Evolutionary conservation across 768 basidiomycete species (phyloP), one percentile per base, ranked within the genome.

Genomic region (Tricholoma hemisulphureum): DNA sequence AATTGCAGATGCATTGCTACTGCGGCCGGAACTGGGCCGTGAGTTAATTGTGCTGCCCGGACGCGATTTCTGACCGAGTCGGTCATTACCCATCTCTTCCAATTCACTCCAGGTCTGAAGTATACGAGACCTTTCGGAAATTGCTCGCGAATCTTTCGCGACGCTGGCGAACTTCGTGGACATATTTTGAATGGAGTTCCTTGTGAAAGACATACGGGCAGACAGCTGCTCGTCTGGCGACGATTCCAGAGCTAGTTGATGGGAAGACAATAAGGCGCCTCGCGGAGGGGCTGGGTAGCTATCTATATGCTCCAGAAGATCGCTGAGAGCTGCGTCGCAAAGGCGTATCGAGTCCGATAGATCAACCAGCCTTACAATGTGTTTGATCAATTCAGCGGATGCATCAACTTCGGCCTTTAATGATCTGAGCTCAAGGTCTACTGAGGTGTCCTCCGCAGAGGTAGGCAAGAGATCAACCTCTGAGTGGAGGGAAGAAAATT

Each of bases 241-340:
- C 4, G 79, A 62, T 21, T 73, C 68, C 6, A 68, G 59, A 11
- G 75, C 69, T 31, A 77, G 75, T 57, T 72, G 58, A 61, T 84
- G 83, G 14, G 76, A 71, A 21, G 85, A 84, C 4, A 83, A 77
- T 29, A 86, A 67, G 2, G 80, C 71, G 4, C 80, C 77, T 24
- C 75, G 67, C 4, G 86, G 87, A 29, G 76, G 68, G 2, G 83
- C 79, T 8, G 93, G 92, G 66, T 86, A 93, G 64, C 88, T 91
- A 68, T 95, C 93, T 54, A 93, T 79, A 65, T 93, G 90, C 65
- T 93, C 90, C 46, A 95, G 75, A 4, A 95, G 77, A 69, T 94
- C 91, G 63, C 93, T 95, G 43, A 94, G 76, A 20, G 86, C 83
- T n/a, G 77, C 74, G 67, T 95, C 93, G 62, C 90, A 92, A 18